Evolutionary conservation across 73 alveolate genomes (phyloP).

Genomic region (Stentor roeselii): DNA sequence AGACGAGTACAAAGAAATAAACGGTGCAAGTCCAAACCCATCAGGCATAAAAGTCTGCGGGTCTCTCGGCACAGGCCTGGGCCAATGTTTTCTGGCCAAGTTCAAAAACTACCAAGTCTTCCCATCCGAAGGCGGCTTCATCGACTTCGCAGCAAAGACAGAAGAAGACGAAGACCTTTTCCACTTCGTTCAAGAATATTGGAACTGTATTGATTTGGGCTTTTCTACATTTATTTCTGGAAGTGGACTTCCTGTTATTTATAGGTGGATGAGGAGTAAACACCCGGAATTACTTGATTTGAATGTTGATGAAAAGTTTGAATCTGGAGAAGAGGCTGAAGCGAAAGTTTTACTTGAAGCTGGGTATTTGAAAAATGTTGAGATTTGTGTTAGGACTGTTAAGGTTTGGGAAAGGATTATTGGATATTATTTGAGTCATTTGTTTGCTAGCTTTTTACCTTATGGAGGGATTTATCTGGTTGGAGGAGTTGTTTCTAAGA

Average conservation of each 20-base stretch:
- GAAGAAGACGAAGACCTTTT: neutral
- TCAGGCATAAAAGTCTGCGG: neutral
- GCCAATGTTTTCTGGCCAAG: neutral
- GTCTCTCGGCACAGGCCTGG: constrained; percentile 1
- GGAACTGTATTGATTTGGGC: neutral
- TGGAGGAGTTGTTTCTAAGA: constrained; percentile 1
- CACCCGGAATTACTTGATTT: neutral
- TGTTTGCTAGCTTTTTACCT: neutral
- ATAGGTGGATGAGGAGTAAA: neutral
- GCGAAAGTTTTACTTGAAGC: neutral
- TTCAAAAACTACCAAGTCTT: neutral
- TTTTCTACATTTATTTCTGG: neutral
- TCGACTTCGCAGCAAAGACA: neutral
- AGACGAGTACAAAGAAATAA: neutral
- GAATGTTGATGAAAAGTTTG: neutral
- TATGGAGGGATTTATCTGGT: neutral
- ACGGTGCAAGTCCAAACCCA: neutral
- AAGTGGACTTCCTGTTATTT: neutral
- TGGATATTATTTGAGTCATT: neutral
- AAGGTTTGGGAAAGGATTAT: neutral
- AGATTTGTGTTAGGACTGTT: neutral
- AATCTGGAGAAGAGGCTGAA: neutral
- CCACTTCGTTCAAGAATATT: neutral
- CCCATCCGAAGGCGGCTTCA: neutral
- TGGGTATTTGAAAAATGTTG: neutral